Evolutionary conservation across 129 eudicot species (phyloP).

Genomic region (Arctium minus): DNA sequence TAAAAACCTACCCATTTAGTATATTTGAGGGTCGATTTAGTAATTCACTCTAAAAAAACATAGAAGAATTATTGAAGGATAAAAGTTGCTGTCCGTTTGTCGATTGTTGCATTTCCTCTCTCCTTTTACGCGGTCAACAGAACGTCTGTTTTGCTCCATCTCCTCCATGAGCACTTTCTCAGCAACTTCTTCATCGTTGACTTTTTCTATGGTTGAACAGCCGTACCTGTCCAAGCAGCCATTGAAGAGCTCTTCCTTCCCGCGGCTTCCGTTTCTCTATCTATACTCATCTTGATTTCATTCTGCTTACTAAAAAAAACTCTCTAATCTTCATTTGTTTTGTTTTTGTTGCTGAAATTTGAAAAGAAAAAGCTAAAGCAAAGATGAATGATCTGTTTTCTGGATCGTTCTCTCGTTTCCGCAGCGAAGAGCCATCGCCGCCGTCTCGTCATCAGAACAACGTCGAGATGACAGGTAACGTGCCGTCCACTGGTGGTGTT

Average conservation of each 20-base stretch:
- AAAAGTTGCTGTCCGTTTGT: conserved; percentile 3
- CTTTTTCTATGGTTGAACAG: conserved; percentile 8
- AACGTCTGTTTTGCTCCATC: neutral
- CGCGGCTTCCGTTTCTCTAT: conserved; percentile 1
- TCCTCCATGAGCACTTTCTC: conserved; percentile 12
- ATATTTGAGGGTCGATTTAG: neutral
- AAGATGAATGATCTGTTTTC: conserved; percentile 78
- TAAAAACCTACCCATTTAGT: too few relatives aligned
- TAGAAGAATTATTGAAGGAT: neutral
- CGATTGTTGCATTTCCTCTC: neutral
- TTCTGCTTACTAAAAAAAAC: neutral
- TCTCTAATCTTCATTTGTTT: neutral
- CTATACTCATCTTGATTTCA: conserved; percentile 1
- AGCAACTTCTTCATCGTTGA: conserved; percentile 27
- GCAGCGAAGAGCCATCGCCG: conserved; percentile 45
- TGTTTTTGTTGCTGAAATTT: neutral
- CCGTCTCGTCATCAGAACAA: conserved; percentile 23
- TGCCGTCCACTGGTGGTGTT: conserved; percentile 31
- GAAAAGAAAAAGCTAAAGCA: neutral
- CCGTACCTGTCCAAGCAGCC: neutral
- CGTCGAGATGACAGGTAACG: conserved; percentile 41
- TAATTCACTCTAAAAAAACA: neutral
- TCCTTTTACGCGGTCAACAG: conserved; percentile 24
- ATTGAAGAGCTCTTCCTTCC: conserved; percentile 1
- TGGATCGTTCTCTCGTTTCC: conserved; percentile 63